Conservation (phyloP, 805 yeast species). For the Kodamaea sagamina region DNA sequence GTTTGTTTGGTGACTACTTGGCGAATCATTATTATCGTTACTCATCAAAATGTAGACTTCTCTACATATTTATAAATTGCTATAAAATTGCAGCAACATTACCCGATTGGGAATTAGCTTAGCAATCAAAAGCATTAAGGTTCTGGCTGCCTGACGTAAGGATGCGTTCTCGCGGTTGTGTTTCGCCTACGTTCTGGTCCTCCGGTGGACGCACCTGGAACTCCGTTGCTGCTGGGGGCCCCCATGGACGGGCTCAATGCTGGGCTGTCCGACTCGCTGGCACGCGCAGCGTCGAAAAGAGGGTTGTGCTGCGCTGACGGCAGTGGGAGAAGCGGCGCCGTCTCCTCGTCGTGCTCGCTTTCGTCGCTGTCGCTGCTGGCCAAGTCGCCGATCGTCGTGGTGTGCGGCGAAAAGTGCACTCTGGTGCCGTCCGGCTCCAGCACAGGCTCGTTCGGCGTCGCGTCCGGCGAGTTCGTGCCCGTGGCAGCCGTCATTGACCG, state of each 20-base stretch:
- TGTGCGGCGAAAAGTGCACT: constrained; percentile 16
- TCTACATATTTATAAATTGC: constrained; percentile 2
- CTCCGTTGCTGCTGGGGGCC: not conserved
- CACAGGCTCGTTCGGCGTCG: constrained; percentile 1
- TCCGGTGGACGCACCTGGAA: constrained; percentile 9
- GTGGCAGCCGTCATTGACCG: constrained; percentile 8
- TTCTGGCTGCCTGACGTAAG: constrained; percentile 13
- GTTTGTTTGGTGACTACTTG: constrained; percentile 13
- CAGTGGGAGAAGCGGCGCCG: constrained; percentile 8
- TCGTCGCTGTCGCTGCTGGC: constrained; percentile 11
- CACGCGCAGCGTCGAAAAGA: constrained; percentile 3
- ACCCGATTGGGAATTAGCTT: constrained; percentile 4
- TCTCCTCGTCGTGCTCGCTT: constrained; percentile 8
- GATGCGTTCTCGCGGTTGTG: constrained; percentile 12
- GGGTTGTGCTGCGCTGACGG: constrained; percentile 13
- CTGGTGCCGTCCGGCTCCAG: constrained; percentile 6
- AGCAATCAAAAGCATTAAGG: constrained; percentile 11
- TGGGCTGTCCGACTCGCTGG: constrained; percentile 1
- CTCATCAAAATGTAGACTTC: not conserved
- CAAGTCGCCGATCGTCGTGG: constrained; percentile 15
- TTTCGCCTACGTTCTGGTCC: constrained; percentile 15
- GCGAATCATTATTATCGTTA: constrained; percentile 12
- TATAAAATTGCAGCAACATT: constrained; percentile 8
- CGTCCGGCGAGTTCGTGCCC: constrained; percentile 6
- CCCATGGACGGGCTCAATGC: constrained; percentile 2